Evolutionary conservation across 1,284 basidiomycete species (phyloP), one percentile per base, ranked within the genome.

Genomic region (Sanghuangporus baumii): DNA sequence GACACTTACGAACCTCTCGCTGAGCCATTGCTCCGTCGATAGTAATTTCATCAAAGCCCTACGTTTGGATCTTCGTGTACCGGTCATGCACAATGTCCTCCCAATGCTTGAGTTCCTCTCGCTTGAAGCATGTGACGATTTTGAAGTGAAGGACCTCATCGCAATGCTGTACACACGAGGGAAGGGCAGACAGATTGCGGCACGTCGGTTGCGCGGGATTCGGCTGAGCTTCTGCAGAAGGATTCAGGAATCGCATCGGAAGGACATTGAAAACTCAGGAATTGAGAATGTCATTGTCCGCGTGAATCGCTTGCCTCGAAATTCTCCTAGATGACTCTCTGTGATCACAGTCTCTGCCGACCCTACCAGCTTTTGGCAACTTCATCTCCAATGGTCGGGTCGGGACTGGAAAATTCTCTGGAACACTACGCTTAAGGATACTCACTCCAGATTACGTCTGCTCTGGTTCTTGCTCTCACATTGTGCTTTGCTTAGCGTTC

Each of bases 41-140:
- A 59, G 60, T 36, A 34, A 31, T 8, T 65, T 65, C 31, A 37
- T 65, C 47, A 56, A 57, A 36, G 38, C 64, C 20, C 57, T 65
- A 16, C 50, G 61, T 5, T 16, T 62, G 18, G 58, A 62, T 52
- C 26, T 31, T 6, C 38, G 48, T 3, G 31, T 65, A n/a, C 56
- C 63, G 6, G 36, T 51, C 7, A 55, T 38, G 43, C n/a, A 57
- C n/a, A 62, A 62, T 36, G 37, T 62, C 2, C 41, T 65, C 3
- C 64, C 64, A 1, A 43, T 50, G 55, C 64, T 65, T 14, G 64
- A 65, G 46, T 65, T 65, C 48, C 61, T 65, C 31, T 65, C 64
- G 16, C 52, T 65, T 20, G 64, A 65, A 50, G 61, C 64, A 4
- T 65, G 64, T 26, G 64, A 65, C 43, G 61, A 65, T 37, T 62